Evolutionary conservation across 2,329 filamentous ascomycete genomes (phyloP).

Genomic region (Phaeosphaeria sp.): DNA sequence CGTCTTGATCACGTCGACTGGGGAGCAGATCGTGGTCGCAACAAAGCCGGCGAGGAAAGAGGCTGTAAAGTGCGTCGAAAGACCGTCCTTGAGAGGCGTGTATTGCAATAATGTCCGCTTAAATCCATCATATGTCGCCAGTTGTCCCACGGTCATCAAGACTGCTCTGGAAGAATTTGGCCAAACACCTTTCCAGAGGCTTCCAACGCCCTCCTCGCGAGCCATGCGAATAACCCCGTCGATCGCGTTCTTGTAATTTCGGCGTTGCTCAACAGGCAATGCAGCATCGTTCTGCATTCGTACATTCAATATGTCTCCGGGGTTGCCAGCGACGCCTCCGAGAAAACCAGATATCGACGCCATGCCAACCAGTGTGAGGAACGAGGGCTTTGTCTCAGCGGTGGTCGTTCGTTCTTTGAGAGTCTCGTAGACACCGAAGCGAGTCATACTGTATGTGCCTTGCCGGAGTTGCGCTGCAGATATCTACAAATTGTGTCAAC

Average conservation of each 20-base stretch:
- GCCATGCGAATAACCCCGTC: conserved; percentile 87
- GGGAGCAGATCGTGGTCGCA: conserved; percentile 83
- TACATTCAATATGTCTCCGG: conserved; percentile 95
- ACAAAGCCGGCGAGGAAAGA: conserved; percentile 81
- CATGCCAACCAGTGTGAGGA: conserved; percentile 80
- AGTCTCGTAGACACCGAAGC: conserved; percentile 96
- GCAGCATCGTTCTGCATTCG: conserved; percentile 95
- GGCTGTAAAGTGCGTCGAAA: conserved; percentile 80
- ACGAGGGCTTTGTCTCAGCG: conserved; percentile 62
- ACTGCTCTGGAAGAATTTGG: conserved; percentile 81
- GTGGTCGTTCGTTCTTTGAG: conserved; percentile 75
- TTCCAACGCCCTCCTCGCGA: conserved; percentile 77
- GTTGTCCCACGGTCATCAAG: conserved; percentile 86
- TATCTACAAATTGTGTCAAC: conserved; percentile 57
- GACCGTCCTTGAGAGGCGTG: conserved; percentile 69
- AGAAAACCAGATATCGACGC: conserved; percentile 84
- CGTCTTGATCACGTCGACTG: conserved; percentile 89
- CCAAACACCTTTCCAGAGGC: conserved; percentile 84
- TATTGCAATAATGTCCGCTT: conserved; percentile 72
- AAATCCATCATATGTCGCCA: conserved; percentile 84
- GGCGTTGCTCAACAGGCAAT: conserved; percentile 72
- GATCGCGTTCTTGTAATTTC: conserved; percentile 89
- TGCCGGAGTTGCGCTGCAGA: conserved; percentile 93
- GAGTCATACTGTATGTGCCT: conserved; percentile 90
- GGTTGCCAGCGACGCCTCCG: conserved; percentile 89